Conservation (phyloP, 331 rosid species). For the Spiraea crenata region DNA sequence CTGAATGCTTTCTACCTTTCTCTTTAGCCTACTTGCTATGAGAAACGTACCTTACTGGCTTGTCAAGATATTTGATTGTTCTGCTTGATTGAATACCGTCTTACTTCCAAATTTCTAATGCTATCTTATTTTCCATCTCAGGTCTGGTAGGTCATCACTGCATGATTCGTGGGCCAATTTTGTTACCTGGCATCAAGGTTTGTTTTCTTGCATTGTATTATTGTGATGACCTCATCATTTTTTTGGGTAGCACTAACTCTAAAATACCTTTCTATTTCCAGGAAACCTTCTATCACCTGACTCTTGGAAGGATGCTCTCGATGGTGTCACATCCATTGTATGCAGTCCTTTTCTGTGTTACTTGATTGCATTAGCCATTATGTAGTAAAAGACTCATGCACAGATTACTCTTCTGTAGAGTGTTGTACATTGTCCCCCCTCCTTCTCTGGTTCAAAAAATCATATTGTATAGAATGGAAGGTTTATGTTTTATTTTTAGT, state of each 20-base stretch:
- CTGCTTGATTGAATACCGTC: neutral
- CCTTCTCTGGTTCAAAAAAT: neutral
- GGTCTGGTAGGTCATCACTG: conserved; percentile 85
- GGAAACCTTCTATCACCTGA: conserved; percentile 84
- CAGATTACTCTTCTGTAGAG: too few relatives aligned
- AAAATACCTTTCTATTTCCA: conserved; percentile 34
- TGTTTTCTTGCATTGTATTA: conserved; percentile 20
- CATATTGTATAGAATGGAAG: neutral
- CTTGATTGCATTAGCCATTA: neutral
- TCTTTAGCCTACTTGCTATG: too few relatives aligned
- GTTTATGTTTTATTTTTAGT: neutral
- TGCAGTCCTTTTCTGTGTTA: conserved; percentile 26
- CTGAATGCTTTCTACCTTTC: neutral
- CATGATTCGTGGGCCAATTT: conserved; percentile 73
- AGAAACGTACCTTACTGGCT: neutral
- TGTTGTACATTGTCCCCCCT: neutral
- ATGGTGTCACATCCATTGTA: conserved; percentile 92
- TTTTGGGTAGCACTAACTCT: conserved; percentile 25
- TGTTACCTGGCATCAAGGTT: conserved; percentile 84
- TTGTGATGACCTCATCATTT: conserved; percentile 11
- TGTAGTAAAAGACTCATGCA: neutral
- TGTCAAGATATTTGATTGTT: neutral
- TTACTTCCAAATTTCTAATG: neutral
- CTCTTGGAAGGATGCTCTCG: conserved; percentile 76
- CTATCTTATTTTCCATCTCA: conserved; percentile 31